Conservation (phyloP, 1,139 yeast genomes). For the Yamadazyma dushanensis region DNA sequence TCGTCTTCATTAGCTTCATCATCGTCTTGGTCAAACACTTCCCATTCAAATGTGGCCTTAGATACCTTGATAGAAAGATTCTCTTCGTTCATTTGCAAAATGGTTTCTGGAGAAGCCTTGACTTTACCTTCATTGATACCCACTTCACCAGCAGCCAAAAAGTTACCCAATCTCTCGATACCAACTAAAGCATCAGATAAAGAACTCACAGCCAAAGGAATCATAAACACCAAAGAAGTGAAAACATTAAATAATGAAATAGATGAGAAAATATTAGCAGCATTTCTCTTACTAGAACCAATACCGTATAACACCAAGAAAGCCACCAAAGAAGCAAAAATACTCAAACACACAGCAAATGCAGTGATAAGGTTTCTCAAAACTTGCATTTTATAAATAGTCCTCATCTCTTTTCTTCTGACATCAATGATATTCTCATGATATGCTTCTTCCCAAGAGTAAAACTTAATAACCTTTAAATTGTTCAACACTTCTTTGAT, state of each 20-base stretch:
- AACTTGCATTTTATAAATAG: slow-evolving; percentile 49
- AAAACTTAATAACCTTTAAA: slow-evolving; percentile 37
- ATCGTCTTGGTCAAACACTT: slow-evolving; percentile 35
- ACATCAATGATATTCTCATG: slow-evolving; percentile 44
- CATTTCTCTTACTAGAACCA: slow-evolving; percentile 37
- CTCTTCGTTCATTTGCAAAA: slow-evolving; percentile 19
- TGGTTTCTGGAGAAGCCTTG: slow-evolving; percentile 8
- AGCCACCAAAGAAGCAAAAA: slow-evolving; percentile 67
- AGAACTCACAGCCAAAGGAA: slow-evolving; percentile 72
- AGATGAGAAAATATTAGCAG: slow-evolving; percentile 80
- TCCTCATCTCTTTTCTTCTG: slow-evolving; percentile 51
- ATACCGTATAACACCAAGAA: slow-evolving; percentile 68
- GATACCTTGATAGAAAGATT: slow-evolving; percentile 27
- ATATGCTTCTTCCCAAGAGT: slow-evolving; percentile 74
- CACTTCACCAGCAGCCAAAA: slow-evolving; percentile 42
- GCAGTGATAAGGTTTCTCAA: slow-evolving; percentile 61
- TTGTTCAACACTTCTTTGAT: slow-evolving; percentile 38
- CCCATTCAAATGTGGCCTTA: slow-evolving; percentile 37
- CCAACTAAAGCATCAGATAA: slow-evolving; percentile 73
- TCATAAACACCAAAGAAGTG: slow-evolving; percentile 52
- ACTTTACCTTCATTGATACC: slow-evolving; percentile 21
- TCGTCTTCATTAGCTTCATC: slow-evolving; percentile 13
- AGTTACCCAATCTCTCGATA: slow-evolving; percentile 56
- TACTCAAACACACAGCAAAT: slow-evolving; percentile 57
- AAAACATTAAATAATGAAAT: slow-evolving; percentile 69